phyloP scores from a whole-genome alignment of 805 yeast species.

The Ogataea corticis region DNA sequence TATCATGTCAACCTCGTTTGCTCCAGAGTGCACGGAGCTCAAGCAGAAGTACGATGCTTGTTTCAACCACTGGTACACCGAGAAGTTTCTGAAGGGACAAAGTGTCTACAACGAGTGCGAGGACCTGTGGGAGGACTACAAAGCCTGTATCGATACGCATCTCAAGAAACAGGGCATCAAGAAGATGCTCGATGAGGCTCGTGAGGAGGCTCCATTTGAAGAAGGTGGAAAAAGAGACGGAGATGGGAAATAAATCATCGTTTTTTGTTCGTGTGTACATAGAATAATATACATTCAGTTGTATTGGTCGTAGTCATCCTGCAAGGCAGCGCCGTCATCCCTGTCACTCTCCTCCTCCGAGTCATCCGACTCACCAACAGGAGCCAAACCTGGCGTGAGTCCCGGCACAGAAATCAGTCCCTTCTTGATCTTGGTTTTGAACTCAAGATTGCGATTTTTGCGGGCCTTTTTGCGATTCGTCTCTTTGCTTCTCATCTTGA shows the following conservation, averaged over 20 bases:
- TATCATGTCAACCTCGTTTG: conserved; percentile 82
- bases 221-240: conserved; percentile 51
- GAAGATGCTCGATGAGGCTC: conserved; percentile 83
- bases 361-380: conserved; percentile 66
- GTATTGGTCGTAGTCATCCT: conserved; percentile 34
- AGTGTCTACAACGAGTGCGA: conserved; percentile 82
- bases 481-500: conserved; percentile 45
- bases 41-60: conserved; percentile 89
- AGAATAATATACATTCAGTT: conserved; percentile 15
- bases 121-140: conserved; percentile 84
- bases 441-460: conserved; percentile 32
- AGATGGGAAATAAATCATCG: conserved; percentile 11
- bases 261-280: conserved; percentile 9
- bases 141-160: conserved; percentile 77
- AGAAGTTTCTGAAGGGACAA: conserved; percentile 68
- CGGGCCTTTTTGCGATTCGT: conserved; percentile 38
- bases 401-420: conserved; percentile 57
- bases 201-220: conserved; percentile 87
- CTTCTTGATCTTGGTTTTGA: conserved; percentile 42
- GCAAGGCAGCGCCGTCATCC: conserved; percentile 14
- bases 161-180: conserved; percentile 74
- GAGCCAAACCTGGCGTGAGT: conserved; percentile 83
- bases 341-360: conserved; percentile 31
- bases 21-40: conserved; percentile 91
- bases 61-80: conserved; percentile 94